These are phyloP conservation scores for Teunomyces aglyptinius DNA, from an alignment of 805 yeast genomes.

Conservation along the genomic window DNA sequence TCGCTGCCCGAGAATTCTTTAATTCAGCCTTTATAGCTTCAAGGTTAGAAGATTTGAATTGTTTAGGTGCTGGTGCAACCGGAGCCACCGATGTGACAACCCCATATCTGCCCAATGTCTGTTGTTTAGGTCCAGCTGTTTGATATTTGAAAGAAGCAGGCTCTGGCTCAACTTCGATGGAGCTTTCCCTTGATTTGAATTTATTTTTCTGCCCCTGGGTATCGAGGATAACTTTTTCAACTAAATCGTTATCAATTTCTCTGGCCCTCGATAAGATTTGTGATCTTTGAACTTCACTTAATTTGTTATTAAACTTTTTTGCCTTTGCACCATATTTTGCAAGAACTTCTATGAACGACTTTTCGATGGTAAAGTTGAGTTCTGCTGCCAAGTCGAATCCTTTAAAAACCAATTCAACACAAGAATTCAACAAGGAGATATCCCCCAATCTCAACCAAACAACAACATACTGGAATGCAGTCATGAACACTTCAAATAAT, in stretches of 20 bases:
- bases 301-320: constrained; percentile 64
- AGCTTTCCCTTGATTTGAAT: constrained; percentile 5
- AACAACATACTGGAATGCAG: constrained; percentile 65
- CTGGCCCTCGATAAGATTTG: constrained; percentile 63
- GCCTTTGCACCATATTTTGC: constrained; percentile 66
- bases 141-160: constrained; percentile 23
- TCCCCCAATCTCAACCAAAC: constrained; percentile 86
- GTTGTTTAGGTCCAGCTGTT: constrained; percentile 29
- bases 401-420: constrained; percentile 67
- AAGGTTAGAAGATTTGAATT: constrained; percentile 28
- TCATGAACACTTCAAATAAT: constrained; percentile 53
- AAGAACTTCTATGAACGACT: constrained; percentile 51
- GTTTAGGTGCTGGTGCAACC: constrained; percentile 33
- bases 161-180: constrained; percentile 7
- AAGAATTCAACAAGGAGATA: constrained; percentile 63
- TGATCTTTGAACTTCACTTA: constrained; percentile 63
- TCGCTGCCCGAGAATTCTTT: constrained; percentile 17
- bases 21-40: constrained; percentile 36
- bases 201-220: constrained; percentile 10
- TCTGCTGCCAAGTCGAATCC: constrained; percentile 65
- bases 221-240: constrained; percentile 43
- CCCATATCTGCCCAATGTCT: constrained; percentile 36
- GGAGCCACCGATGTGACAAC: constrained; percentile 30
- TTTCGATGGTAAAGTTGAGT: constrained; percentile 50
- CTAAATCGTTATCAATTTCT: constrained; percentile 51